Conservation (phyloP, 2,329 filamentous ascomycete genomes). For the Stachybotrys chlorohalonatus region DNA sequence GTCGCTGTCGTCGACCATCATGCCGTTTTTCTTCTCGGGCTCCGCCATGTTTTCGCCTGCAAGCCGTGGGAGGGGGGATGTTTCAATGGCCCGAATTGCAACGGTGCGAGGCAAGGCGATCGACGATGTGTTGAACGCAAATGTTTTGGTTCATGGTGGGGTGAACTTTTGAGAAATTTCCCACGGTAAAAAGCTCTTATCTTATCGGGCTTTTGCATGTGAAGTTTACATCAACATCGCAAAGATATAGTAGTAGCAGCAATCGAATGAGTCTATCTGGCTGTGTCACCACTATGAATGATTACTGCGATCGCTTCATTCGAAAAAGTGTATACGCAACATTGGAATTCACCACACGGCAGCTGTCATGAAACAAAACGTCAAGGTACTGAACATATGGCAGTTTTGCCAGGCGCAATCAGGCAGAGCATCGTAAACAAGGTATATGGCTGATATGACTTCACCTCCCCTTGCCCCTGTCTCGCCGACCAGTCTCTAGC, state of each 20-base stretch:
- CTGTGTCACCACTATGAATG: conserved; percentile 1
- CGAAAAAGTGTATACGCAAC: too few species aligned
- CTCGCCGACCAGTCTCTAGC: conserved; percentile 35
- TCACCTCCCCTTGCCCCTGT: conserved; percentile 32
- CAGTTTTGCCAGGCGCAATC: background rate
- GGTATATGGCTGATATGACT: background rate
- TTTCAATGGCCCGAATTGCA: background rate
- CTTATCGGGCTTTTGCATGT: background rate
- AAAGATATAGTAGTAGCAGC: conserved; percentile 1
- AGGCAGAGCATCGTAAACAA: too few species aligned
- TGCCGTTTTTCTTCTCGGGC: conserved; percentile 8
- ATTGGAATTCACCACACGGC: too few species aligned
- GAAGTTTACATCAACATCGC: background rate
- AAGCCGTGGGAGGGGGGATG: background rate
- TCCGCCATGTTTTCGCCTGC: conserved; percentile 1
- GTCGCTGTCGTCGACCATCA: conserved; percentile 11
- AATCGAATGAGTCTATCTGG: too few species aligned
- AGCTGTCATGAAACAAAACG: background rate
- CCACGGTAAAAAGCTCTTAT: background rate
- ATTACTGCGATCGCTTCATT: background rate
- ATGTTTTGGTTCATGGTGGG: background rate
- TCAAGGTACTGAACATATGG: background rate
- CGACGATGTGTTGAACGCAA: background rate
- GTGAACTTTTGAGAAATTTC: background rate
- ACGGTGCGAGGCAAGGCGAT: background rate